Percentiles rank a stretch among this genome's conserved stretches.
phyloP scores from a whole-genome alignment of 495 filamentous ascomycete genomes.

The Penicillium pancosmium region DNA sequence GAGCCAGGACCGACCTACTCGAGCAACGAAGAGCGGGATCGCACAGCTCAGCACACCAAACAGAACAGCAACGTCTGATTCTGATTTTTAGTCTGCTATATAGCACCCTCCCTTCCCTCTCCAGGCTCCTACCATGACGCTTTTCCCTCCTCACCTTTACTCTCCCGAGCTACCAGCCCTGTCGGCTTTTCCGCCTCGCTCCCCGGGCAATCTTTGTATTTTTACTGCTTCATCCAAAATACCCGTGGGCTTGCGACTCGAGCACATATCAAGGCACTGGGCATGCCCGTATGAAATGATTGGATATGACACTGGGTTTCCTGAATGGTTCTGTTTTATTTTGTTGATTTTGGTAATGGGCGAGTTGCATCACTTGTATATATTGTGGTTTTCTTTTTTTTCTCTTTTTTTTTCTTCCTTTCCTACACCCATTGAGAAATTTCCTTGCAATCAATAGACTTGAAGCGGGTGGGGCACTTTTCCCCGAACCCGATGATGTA shows the following conservation, averaged over 20 bases:
- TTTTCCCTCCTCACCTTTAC: slow-evolving; percentile 21
- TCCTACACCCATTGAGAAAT: slow-evolving; percentile 1
- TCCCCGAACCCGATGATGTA: slow-evolving; percentile 33
- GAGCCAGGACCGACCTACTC: slow-evolving; percentile 46
- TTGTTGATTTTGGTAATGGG: slow-evolving; percentile 20
- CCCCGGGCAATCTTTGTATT: slow-evolving; percentile 32
- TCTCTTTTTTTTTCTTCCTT: neutral
- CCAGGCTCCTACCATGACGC: slow-evolving; percentile 29
- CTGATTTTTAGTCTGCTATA: slow-evolving; percentile 5
- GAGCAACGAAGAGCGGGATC: slow-evolving; percentile 30
- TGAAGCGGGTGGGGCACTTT: slow-evolving; percentile 16
- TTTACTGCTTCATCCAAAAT: slow-evolving; percentile 39
- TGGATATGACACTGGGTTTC: slow-evolving; percentile 40
- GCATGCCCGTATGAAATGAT: slow-evolving; percentile 41
- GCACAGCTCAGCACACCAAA: slow-evolving; percentile 40
- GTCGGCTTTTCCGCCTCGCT: slow-evolving; percentile 15
- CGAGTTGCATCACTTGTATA: slow-evolving; percentile 31
- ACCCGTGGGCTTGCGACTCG: slow-evolving; percentile 26
- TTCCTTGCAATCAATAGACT: slow-evolving; percentile 2
- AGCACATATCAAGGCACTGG: slow-evolving; percentile 33
- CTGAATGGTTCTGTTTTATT: slow-evolving; percentile 24
- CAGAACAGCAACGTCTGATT: slow-evolving; percentile 40
- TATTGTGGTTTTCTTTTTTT: slow-evolving; percentile 11
- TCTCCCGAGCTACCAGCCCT: slow-evolving; percentile 14
- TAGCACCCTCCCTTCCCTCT: slow-evolving; percentile 17